These are phyloP conservation scores for Neopestalotiopsis sp. DNA, from an alignment of 2,329 filamentous ascomycete genomes.

Conservation along the genomic window DNA sequence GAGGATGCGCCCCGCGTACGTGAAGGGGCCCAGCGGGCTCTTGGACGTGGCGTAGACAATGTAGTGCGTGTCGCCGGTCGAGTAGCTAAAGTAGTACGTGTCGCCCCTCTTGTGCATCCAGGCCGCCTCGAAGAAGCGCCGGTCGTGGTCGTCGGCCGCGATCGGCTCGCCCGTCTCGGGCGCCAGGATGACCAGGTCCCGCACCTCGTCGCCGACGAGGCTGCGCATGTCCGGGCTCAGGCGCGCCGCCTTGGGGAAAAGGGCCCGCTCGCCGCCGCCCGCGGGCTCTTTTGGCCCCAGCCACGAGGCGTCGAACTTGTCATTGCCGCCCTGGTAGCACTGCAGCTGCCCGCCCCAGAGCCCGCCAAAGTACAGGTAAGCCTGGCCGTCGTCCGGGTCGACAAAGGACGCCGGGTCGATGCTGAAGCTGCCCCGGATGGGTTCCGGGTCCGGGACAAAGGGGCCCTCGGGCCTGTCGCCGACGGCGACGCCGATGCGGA, in stretches of 20 bases:
- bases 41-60: constrained; percentile 72
- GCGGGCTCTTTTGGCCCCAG: constrained; percentile 64
- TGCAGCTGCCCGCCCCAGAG: constrained; percentile 84
- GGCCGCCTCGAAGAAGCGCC: constrained; percentile 80
- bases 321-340: constrained; percentile 67
- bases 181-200: constrained; percentile 69
- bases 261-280: constrained; percentile 60
- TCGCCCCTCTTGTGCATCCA: constrained; percentile 78
- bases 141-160: constrained; percentile 70
- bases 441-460: constrained; percentile 68
- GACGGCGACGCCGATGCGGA: constrained; percentile 77
- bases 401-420: constrained; percentile 81
- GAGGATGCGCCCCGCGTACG: constrained; percentile 72
- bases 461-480: constrained; percentile 70
- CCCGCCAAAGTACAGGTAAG: constrained; percentile 78
- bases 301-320: constrained; percentile 59
- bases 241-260: constrained; percentile 70
- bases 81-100: constrained; percentile 79
- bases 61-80: constrained; percentile 79
- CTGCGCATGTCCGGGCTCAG: constrained; percentile 70
- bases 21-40: constrained; percentile 74
- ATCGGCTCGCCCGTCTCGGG: constrained; percentile 65
- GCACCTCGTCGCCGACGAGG: constrained; percentile 57
- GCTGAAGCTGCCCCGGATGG: constrained; percentile 73
- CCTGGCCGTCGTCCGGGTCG: constrained; percentile 61